Conservation (phyloP, 768 basidiomycete genomes). For the Lanmaoa pseudosensibilis region DNA sequence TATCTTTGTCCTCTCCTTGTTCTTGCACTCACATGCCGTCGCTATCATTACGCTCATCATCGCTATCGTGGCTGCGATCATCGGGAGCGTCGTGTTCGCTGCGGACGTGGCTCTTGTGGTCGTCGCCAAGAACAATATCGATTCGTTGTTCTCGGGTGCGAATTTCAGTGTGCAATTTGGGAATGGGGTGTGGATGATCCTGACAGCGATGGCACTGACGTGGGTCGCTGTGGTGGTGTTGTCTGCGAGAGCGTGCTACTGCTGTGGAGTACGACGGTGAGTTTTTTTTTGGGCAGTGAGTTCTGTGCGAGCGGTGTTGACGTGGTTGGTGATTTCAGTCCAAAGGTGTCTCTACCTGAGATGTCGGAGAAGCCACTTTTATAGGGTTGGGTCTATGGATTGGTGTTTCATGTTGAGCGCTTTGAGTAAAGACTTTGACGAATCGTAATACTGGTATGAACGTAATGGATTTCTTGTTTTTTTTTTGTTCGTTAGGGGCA, state of each 20-base stretch:
- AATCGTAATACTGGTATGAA: not conserved
- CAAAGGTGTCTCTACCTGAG: not conserved
- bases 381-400: not conserved
- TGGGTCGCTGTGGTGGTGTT: conserved; percentile 65
- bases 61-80: conserved; percentile 54
- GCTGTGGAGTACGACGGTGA: conserved; percentile 59
- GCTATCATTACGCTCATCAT: conserved; percentile 60
- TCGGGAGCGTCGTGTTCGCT: conserved; percentile 55
- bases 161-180: conserved; percentile 55
- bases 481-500: no score
- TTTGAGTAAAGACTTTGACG: not conserved
- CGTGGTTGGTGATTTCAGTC: conserved; percentile 3
- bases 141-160: conserved; percentile 36
- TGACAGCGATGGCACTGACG: conserved; percentile 51
- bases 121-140: conserved; percentile 46
- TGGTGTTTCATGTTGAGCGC: not conserved
- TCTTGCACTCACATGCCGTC: conserved; percentile 54
- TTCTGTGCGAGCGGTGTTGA: conserved; percentile 4
- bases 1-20: conserved; percentile 53
- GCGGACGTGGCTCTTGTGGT: conserved; percentile 64
- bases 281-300: not conserved
- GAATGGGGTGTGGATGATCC: conserved; percentile 73
- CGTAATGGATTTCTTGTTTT: not conserved
- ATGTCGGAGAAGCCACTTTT: not conserved
- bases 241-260: conserved; percentile 63